phyloP scores from a whole-genome alignment of 495 filamentous ascomycete genomes.

The Penicillium alfredii region DNA sequence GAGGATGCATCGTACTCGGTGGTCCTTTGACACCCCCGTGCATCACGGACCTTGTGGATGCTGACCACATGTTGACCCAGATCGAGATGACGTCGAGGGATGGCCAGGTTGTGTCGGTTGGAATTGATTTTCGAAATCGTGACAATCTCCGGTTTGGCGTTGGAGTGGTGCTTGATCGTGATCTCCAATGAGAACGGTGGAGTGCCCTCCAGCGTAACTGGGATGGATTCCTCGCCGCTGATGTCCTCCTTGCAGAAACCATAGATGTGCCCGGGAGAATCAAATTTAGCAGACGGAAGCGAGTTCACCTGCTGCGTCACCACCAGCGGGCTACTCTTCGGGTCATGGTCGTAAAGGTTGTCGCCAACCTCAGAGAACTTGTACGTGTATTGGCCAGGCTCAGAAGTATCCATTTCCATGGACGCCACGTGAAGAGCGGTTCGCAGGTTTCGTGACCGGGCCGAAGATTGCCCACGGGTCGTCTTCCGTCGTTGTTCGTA shows the following conservation, averaged over 20 bases:
- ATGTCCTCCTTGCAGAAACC: slow-evolving; percentile 85
- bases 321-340: slow-evolving; percentile 53
- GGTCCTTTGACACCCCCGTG: slow-evolving; percentile 71
- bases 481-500: slow-evolving; percentile 71
- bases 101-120: slow-evolving; percentile 67
- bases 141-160: slow-evolving; percentile 71
- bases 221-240: slow-evolving; percentile 76
- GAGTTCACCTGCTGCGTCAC: slow-evolving; percentile 78
- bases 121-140: slow-evolving; percentile 68
- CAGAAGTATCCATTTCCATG: slow-evolving; percentile 75
- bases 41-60: slow-evolving; percentile 82
- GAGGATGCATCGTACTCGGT: slow-evolving; percentile 59
- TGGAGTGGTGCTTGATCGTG: slow-evolving; percentile 83
- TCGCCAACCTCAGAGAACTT: slow-evolving; percentile 76
- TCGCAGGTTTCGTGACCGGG: slow-evolving; percentile 60
- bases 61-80: slow-evolving; percentile 79
- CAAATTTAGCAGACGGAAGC: slow-evolving; percentile 72
- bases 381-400: slow-evolving; percentile 79
- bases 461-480: slow-evolving; percentile 52
- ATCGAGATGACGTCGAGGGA: slow-evolving; percentile 75
- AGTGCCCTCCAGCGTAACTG: slow-evolving; percentile 72
- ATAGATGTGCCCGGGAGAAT: slow-evolving; percentile 86
- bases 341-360: slow-evolving; percentile 70
- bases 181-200: slow-evolving; percentile 87
- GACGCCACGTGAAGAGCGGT: slow-evolving; percentile 65